Percentiles rank a stretch among this genome's conserved stretches.
These are phyloP conservation scores for Abrus precatorius DNA, from an alignment of 306 rosid genomes.

Conservation along the genomic window DNA sequence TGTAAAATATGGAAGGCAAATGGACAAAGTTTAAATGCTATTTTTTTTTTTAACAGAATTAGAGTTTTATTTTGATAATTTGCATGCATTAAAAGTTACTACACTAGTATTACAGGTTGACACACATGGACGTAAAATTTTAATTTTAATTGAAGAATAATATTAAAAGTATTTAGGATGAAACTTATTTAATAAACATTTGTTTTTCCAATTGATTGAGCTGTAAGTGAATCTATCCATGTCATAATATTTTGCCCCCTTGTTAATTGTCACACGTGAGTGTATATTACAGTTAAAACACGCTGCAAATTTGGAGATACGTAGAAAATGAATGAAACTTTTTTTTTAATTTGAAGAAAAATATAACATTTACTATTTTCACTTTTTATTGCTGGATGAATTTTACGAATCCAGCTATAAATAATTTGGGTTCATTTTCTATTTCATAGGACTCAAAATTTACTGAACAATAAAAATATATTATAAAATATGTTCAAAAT, in stretches of 20 bases:
- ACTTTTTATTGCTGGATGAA: not conserved
- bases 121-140: too few species aligned
- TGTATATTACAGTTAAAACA: not conserved
- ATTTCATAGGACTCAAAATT: not conserved
- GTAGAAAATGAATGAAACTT: not conserved
- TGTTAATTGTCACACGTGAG: not conserved
- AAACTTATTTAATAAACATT: not conserved
- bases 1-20: not conserved
- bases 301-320: not conserved
- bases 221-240: constrained; percentile 11
- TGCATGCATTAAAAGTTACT: too few species aligned
- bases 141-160: too few species aligned
- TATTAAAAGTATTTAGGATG: too few species aligned
- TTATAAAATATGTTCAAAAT: not conserved
- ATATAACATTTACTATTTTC: not conserved
- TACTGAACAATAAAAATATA: not conserved
- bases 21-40: not conserved
- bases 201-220: not conserved
- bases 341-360: not conserved
- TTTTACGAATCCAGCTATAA: not conserved
- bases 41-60: too few species aligned
- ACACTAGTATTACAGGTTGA: too few species aligned
- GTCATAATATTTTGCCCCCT: not conserved
- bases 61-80: too few species aligned
- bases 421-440: not conserved